Evolutionary conservation across 2,329 filamentous ascomycete species (phyloP).

Genomic region (Pestalotiopsis sp.): DNA sequence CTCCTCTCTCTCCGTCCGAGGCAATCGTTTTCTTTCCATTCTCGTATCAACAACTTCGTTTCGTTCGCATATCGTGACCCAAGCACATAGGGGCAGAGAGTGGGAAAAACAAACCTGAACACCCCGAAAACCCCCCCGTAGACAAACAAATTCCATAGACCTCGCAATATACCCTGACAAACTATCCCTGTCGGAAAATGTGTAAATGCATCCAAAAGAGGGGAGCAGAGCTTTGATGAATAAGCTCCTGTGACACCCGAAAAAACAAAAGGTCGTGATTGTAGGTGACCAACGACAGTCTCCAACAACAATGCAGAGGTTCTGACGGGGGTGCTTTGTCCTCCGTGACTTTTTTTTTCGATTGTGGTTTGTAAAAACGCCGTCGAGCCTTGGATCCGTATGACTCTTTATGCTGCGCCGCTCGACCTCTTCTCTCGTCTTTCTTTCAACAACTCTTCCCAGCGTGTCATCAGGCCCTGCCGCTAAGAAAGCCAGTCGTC

Average conservation of each 20-base stretch:
- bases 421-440: background rate
- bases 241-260: background rate
- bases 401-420: background rate
- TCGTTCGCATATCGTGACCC: background rate
- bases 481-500: constrained; percentile 34
- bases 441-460: background rate
- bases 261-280: background rate
- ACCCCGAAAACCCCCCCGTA: background rate
- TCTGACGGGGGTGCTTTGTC: background rate
- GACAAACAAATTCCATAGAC: background rate
- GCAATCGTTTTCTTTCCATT: background rate
- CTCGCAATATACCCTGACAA: background rate
- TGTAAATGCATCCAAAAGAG: background rate
- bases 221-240: background rate
- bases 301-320: background rate
- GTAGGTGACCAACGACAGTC: too few species aligned
- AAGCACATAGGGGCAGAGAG: background rate
- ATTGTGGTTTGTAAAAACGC: background rate
- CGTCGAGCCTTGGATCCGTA: background rate
- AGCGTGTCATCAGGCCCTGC: constrained; percentile 18
- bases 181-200: background rate
- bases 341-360: background rate
- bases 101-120: background rate
- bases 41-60: background rate
- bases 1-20: background rate